phyloP scores from a whole-genome alignment of 306 rosid species.

The Fragaria vesca region DNA sequence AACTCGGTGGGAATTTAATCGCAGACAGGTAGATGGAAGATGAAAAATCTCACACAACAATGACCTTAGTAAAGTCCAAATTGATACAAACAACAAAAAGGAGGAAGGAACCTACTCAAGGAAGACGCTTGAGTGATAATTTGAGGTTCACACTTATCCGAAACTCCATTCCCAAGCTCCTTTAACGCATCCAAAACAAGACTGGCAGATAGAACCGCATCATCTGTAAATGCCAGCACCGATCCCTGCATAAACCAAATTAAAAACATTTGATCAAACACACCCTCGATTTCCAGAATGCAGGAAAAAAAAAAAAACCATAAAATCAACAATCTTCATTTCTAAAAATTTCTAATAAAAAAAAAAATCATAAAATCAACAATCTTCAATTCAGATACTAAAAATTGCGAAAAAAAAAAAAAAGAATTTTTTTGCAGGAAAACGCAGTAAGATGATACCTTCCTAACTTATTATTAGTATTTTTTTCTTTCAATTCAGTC shows the following conservation, averaged over 20 bases:
- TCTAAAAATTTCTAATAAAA: too few relatives aligned
- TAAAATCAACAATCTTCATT: too few relatives aligned
- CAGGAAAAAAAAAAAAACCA: too few relatives aligned
- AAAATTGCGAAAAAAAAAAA: too few relatives aligned
- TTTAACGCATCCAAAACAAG: constrained; percentile 39
- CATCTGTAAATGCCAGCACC: constrained; percentile 68
- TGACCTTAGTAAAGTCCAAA: neutral
- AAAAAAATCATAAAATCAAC: too few relatives aligned
- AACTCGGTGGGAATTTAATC: neutral
- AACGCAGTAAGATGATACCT: too few relatives aligned
- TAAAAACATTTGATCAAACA: neutral
- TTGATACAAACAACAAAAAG: neutral
- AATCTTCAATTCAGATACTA: too few relatives aligned
- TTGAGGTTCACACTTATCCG: constrained; percentile 44
- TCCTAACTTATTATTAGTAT: too few relatives aligned
- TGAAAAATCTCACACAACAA: neutral
- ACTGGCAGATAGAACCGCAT: constrained; percentile 46
- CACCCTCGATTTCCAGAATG: neutral
- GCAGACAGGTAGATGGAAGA: neutral
- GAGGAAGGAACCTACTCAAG: constrained; percentile 35
- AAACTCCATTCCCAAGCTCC: constrained; percentile 42
- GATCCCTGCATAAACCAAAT: constrained; percentile 39
- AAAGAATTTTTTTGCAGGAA: too few relatives aligned
- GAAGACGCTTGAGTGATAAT: constrained; percentile 57
- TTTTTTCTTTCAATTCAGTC: too few relatives aligned